Percentiles rank a stretch among this genome's conserved stretches.
phyloP scores from a whole-genome alignment of 805 yeast genomes.

The Yamadazyma scolyti region DNA sequence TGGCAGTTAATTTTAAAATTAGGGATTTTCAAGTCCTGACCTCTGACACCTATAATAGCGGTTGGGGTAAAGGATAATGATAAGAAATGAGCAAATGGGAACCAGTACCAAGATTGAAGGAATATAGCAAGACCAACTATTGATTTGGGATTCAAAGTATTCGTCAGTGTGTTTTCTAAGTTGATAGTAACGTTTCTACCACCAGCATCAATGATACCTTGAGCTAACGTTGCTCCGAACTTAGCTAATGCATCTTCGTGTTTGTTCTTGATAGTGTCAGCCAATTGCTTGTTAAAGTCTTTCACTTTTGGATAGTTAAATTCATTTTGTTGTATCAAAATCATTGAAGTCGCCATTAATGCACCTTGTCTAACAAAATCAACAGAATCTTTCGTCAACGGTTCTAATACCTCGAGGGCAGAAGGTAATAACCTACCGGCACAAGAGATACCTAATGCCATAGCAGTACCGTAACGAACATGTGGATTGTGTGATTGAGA shows the following conservation, averaged over 20 bases:
- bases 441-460: conserved; percentile 96
- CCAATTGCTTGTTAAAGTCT: conserved; percentile 67
- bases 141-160: conserved; percentile 84
- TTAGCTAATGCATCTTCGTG: conserved; percentile 96
- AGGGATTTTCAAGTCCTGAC: conserved; percentile 79
- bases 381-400: conserved; percentile 87
- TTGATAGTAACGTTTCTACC: conserved; percentile 96
- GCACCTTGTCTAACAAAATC: conserved; percentile 99
- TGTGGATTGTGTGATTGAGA: conserved; percentile 96
- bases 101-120: conserved; percentile 98
- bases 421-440: conserved; percentile 89
- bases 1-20: conserved; percentile 78
- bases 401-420: conserved; percentile 89
- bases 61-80: conserved; percentile 92
- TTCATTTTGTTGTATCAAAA: conserved; percentile 83
- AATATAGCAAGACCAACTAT: conserved; percentile 89
- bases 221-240: conserved; percentile 95
- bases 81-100: conserved; percentile 91
- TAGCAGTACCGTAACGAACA: conserved; percentile 96
- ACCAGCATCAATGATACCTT: conserved; percentile 98
- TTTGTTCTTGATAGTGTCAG: conserved; percentile 75
- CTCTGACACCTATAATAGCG: conserved; percentile 76
- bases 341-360: conserved; percentile 85
- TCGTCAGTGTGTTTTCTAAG: conserved; percentile 83
- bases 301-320: conserved; percentile 76